Evolutionary conservation across 768 basidiomycete genomes (phyloP).

Genomic region (Lactarius vividus): DNA sequence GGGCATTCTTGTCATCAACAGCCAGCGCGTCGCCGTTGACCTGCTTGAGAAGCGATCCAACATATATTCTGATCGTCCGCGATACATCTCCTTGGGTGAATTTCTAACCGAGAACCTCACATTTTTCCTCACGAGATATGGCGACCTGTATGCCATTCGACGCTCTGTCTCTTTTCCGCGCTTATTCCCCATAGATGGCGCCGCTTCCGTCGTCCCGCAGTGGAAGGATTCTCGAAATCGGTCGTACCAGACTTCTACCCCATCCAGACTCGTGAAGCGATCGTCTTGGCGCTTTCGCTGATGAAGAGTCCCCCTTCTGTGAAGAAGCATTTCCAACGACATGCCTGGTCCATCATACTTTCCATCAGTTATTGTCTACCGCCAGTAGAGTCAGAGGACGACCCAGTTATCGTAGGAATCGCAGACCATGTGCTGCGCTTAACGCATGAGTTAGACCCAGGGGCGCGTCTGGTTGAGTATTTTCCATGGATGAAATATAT

Average conservation of each 20-base stretch:
- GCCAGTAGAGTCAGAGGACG: slow-evolving; percentile 19
- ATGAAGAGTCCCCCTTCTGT: slow-evolving; percentile 32
- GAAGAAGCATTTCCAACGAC: slow-evolving; percentile 33
- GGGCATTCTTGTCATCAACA: neutral
- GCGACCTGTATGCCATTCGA: neutral
- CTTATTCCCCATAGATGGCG: neutral
- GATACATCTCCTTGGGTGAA: neutral
- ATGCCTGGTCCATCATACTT: slow-evolving; percentile 32
- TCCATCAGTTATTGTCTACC: slow-evolving; percentile 11
- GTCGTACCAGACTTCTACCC: neutral
- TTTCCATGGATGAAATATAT: too few species aligned
- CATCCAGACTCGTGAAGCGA: neutral
- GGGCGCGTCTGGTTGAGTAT: too few species aligned
- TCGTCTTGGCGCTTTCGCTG: slow-evolving; percentile 17
- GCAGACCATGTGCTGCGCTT: neutral
- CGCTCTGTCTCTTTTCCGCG: neutral
- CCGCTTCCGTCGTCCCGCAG: neutral
- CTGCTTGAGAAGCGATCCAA: neutral
- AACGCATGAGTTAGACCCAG: neutral
- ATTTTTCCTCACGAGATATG: neutral
- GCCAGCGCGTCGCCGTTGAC: neutral
- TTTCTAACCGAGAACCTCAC: neutral
- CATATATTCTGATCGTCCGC: neutral
- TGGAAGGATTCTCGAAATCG: neutral
- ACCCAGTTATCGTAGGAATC: neutral